A percentile compares a stretch with the other conserved stretches of the same genome.
Conservation (phyloP, 2,329 filamentous ascomycete genomes). For the Ceratocystis alfenasii region DNA sequence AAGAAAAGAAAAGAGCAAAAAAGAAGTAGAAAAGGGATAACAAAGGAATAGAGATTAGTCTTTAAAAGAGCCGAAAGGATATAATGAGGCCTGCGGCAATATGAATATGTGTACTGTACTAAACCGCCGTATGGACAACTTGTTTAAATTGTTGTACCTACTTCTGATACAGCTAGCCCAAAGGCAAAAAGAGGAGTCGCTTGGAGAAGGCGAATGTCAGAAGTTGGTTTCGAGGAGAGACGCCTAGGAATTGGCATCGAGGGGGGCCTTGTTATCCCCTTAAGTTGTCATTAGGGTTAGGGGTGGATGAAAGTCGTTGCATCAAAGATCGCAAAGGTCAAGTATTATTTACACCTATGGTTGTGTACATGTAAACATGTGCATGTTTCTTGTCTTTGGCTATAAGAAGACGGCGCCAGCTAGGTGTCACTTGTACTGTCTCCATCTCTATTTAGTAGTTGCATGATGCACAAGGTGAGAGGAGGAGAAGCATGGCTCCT, state of each 20-base stretch:
- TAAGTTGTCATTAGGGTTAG: background rate
- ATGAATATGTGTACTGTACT: constrained; percentile 7
- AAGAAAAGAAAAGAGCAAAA: background rate
- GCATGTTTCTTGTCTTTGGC: background rate
- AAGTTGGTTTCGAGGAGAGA: constrained; percentile 19
- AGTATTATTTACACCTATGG: background rate
- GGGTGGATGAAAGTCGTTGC: background rate
- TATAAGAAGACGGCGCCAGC: background rate
- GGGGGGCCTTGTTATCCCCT: background rate
- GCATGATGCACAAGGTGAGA: background rate
- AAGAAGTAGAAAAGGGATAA: background rate
- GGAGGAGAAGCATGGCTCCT: background rate
- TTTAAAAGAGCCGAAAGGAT: background rate
- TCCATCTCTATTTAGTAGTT: background rate
- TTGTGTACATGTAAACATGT: background rate
- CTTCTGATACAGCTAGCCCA: constrained; percentile 12
- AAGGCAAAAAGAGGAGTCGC: constrained; percentile 13
- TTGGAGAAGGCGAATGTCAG: constrained; percentile 13
- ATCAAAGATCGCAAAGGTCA: background rate
- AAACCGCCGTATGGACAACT: background rate
- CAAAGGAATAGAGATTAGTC: background rate
- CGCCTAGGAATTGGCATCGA: background rate
- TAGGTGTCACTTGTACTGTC: background rate
- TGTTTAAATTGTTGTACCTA: background rate
- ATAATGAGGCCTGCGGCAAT: background rate